phyloP scores from a whole-genome alignment of 2,329 filamentous ascomycete genomes.

The Fusarium sp. region DNA sequence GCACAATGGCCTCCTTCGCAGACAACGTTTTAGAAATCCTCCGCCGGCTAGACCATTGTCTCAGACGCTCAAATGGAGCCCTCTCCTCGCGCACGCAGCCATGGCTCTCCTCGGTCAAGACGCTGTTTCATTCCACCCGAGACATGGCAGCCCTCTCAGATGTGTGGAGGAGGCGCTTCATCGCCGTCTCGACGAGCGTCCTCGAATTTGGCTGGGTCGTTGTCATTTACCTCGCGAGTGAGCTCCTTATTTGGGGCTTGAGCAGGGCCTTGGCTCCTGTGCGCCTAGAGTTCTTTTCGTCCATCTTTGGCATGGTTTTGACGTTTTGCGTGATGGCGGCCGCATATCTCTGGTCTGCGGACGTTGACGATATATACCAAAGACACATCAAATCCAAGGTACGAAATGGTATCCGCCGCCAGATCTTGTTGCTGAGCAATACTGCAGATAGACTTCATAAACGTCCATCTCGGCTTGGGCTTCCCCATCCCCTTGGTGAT shows the following conservation, averaged over 20 bases:
- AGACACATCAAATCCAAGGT: slow-evolving; percentile 55
- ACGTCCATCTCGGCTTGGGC: slow-evolving; percentile 66
- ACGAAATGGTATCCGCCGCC: not conserved
- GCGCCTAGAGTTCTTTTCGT: slow-evolving; percentile 61
- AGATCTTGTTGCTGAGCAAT: slow-evolving; percentile 10
- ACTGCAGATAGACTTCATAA: slow-evolving; percentile 65
- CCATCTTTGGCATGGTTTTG: slow-evolving; percentile 64
- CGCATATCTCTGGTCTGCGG: slow-evolving; percentile 32
- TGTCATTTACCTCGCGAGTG: slow-evolving; percentile 58
- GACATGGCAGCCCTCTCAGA: slow-evolving; percentile 38
- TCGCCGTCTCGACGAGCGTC: slow-evolving; percentile 5
- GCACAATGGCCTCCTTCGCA: slow-evolving; percentile 43
- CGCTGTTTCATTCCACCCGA: slow-evolving; percentile 46
- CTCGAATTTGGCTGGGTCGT: slow-evolving; percentile 52
- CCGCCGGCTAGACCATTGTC: slow-evolving; percentile 47
- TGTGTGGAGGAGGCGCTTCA: slow-evolving; percentile 40
- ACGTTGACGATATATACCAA: slow-evolving; percentile 50
- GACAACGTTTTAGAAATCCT: slow-evolving; percentile 45
- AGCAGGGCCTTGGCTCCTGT: slow-evolving; percentile 54
- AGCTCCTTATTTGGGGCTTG: slow-evolving; percentile 64
- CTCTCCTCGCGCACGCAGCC: slow-evolving; percentile 17
- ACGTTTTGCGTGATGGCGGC: slow-evolving; percentile 56
- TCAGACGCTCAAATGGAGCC: slow-evolving; percentile 48
- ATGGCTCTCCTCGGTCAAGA: slow-evolving; percentile 27
- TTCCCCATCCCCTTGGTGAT: slow-evolving; percentile 67